phyloP scores from a whole-genome alignment of 1,284 basidiomycete genomes.

The Apiotrichum mycotoxinovorans region DNA sequence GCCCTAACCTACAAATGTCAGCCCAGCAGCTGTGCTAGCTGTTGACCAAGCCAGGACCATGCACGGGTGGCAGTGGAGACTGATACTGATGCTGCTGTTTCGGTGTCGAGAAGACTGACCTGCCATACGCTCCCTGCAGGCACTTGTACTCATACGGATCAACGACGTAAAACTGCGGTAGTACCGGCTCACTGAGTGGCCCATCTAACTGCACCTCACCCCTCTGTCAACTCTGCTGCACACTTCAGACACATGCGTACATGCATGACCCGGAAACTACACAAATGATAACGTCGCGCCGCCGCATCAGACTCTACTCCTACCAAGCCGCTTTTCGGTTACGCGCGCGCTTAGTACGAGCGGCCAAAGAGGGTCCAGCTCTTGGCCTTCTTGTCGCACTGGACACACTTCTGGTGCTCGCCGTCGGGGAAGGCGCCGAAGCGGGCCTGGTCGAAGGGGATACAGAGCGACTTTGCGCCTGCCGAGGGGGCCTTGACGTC shows the following conservation, averaged over 20 bases:
- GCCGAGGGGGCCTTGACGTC: conserved; percentile 96
- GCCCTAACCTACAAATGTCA: too few relatives aligned
- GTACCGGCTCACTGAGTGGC: too few relatives aligned
- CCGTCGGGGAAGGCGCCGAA: conserved; percentile 64
- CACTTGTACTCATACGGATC: too few relatives aligned
- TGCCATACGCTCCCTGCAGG: too few relatives aligned
- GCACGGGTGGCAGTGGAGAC: too few relatives aligned
- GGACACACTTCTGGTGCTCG: conserved; percentile 78
- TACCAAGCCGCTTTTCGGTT: neutral
- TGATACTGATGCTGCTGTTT: too few relatives aligned
- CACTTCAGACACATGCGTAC: neutral
- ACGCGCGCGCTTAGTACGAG: conserved; percentile 14
- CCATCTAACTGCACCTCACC: too few relatives aligned
- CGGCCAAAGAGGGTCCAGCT: conserved; percentile 89
- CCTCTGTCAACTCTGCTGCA: too few relatives aligned
- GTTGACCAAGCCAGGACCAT: too few relatives aligned
- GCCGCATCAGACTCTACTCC: neutral
- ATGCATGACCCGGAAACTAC: conserved; percentile 6
- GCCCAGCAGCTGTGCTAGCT: too few relatives aligned
- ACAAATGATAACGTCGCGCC: neutral
- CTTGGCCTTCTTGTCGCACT: conserved; percentile 79
- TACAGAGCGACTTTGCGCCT: conserved; percentile 94
- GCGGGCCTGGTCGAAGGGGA: conserved; percentile 87
- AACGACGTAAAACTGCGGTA: too few relatives aligned
- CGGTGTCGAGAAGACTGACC: too few relatives aligned